A percentile compares a stretch with the other conserved stretches of the same genome.
These are phyloP conservation scores for Epichloe aotearoae DNA, from an alignment of 2,329 filamentous ascomycete species.

Conservation along the genomic window DNA sequence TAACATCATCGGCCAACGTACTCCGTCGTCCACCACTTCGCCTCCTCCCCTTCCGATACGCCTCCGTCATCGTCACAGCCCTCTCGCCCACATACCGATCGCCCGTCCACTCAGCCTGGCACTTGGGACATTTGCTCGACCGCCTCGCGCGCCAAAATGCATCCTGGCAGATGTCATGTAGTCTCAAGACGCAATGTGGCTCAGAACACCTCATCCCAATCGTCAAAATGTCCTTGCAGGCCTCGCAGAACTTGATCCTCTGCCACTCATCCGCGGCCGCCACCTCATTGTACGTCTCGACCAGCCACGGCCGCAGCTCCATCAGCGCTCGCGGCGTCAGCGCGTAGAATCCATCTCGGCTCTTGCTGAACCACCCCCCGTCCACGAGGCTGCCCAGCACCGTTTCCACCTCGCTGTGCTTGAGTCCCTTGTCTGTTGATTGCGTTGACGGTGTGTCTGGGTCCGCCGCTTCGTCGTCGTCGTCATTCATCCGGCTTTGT, in stretches of 20 bases:
- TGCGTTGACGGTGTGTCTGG: constrained; percentile 10
- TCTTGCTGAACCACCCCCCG: constrained; percentile 77
- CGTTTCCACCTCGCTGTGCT: constrained; percentile 62
- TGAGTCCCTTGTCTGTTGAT: constrained; percentile 43
- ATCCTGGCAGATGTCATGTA: constrained; percentile 66
- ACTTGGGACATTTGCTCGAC: constrained; percentile 51
- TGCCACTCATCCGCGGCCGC: constrained; percentile 48
- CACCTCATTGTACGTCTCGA: constrained; percentile 79
- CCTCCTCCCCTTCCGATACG: constrained; percentile 31
- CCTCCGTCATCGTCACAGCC: constrained; percentile 40
- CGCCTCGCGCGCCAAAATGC: constrained; percentile 58
- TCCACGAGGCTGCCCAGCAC: constrained; percentile 57
- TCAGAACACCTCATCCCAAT: constrained; percentile 65
- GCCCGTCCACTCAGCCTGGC: constrained; percentile 36
- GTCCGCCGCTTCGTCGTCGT: constrained; percentile 23
- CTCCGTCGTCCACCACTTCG: constrained; percentile 20
- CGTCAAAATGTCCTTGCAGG: constrained; percentile 83
- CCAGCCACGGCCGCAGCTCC: constrained; percentile 72
- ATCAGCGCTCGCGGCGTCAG: constrained; percentile 67
- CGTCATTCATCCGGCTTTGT: constrained; percentile 18
- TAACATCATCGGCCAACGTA: constrained; percentile 22
- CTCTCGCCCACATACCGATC: constrained; percentile 41
- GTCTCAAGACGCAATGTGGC: constrained; percentile 50
- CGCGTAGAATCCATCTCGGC: constrained; percentile 56
- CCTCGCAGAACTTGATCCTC: constrained; percentile 74